Percentiles rank a stretch among this genome's conserved stretches.
Conservation (phyloP, 805 yeast genomes). For the Ogataea naganishii region DNA sequence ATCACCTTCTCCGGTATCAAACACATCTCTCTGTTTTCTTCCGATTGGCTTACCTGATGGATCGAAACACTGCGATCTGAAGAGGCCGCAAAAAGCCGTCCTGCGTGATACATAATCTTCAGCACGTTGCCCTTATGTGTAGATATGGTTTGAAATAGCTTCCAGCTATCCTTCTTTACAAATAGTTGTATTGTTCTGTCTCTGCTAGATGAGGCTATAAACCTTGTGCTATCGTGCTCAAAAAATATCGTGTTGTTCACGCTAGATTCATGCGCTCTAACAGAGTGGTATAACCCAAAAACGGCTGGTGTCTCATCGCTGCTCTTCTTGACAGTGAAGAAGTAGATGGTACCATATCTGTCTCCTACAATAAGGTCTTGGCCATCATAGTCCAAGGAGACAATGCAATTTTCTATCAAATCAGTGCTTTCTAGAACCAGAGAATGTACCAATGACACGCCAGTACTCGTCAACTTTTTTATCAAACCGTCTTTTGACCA, state of each 20-base stretch:
- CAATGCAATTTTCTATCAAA: conserved; percentile 30
- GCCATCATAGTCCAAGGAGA: conserved; percentile 27
- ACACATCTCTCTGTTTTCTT: conserved; percentile 14
- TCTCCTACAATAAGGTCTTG: conserved; percentile 35
- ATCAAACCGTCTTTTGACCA: conserved; percentile 37
- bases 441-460: conserved; percentile 5
- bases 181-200: conserved; percentile 59
- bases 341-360: conserved; percentile 33
- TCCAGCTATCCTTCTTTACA: conserved; percentile 31
- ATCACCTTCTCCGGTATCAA: conserved; percentile 36
- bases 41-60: conserved; percentile 29
- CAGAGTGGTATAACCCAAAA: conserved; percentile 5
- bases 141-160: conserved; percentile 48
- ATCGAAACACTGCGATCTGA: conserved; percentile 54
- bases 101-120: conserved; percentile 24
- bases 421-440: conserved; percentile 20
- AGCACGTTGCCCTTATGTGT: conserved; percentile 47
- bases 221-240: conserved; percentile 15
- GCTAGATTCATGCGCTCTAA: conserved; percentile 44
- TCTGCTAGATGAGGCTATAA: conserved; percentile 42
- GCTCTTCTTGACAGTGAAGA: conserved; percentile 17
- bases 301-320: conserved; percentile 5
- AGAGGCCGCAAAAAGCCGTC: conserved; percentile 42
- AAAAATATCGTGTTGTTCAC: conserved; percentile 37
- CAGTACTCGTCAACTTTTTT: conserved; percentile 15